Base-by-base conservation (phyloP, 768 basidiomycete species). In the Phylloporus rhodoxanthus region DNA sequence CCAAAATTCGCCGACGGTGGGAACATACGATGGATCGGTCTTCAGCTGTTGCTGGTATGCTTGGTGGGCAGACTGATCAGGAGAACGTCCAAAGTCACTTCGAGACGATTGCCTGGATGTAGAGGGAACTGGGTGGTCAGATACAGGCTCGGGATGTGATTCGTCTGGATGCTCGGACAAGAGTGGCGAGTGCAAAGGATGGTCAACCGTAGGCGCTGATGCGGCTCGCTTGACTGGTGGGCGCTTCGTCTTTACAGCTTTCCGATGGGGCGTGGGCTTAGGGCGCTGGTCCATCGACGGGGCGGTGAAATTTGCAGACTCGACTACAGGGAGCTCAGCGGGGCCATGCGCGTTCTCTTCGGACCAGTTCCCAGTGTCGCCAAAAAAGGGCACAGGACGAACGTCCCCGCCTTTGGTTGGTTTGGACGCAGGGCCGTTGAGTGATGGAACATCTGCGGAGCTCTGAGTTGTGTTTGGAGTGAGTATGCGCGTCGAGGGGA, bases 1-100 rank as follows among this genome's bases (percentile, higher is more conserved):
- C 91, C 91, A 96, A 63, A 96, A 96, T 54, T 85, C 85, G 47
- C 93, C 93, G 20, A 94, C 87, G 21, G 83, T 86, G 20, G 93
- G 93, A 25, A 91, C 87, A 64, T 84, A 92, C 2, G 90, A 88
- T 2, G 93, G 92, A 64, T 96, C 93, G 10, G 69, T 73, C 50
- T 90, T 84, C 21, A 95, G 73, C 26, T 85, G 82, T 55, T 88
- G 79, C 54, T 90, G 84, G 68, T 96, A 95, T 17, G 82, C 87
- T 64, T 93, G 89, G 42, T 91, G 87, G 33, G 84, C 88, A 20
- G 79, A 76, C 50, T 80, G 82, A 4, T 79, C 79, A 3, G 73
- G 57, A 19, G 71, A 69, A 14, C 75, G 77, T 43, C 61, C 63
- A 43, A 56, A 56, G 6, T 53, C 44, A 29, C 43, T 57, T 43